Evolutionary conservation across 768 basidiomycete genomes (phyloP).

Genomic region (Lactarius psammicola): DNA sequence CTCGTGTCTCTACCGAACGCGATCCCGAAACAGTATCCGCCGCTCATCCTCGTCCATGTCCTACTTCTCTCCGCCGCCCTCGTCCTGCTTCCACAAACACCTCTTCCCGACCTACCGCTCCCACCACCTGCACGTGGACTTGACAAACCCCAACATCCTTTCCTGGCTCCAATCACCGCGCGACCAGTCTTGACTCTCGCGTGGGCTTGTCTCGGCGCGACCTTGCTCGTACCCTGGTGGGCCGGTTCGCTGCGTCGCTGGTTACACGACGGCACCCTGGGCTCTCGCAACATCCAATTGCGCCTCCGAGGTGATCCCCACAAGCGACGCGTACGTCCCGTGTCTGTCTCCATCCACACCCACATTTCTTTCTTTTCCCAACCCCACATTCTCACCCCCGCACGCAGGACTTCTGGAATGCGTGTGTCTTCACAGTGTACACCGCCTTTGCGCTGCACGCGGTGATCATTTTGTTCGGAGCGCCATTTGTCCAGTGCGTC

Average conservation of each 20-base stretch:
- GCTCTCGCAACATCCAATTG: slow-evolving; percentile 45
- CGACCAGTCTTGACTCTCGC: slow-evolving; percentile 56
- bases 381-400: slow-evolving; percentile 13
- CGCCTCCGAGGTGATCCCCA: slow-evolving; percentile 39
- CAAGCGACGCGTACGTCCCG: slow-evolving; percentile 39
- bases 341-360: background rate
- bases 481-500: slow-evolving; percentile 59
- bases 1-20: slow-evolving; percentile 14
- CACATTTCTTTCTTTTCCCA: background rate
- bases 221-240: slow-evolving; percentile 68
- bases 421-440: slow-evolving; percentile 52
- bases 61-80: slow-evolving; percentile 18
- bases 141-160: slow-evolving; percentile 69
- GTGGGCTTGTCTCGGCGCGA: slow-evolving; percentile 56
- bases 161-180: slow-evolving; percentile 63
- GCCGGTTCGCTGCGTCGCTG: slow-evolving; percentile 61
- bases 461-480: slow-evolving; percentile 68
- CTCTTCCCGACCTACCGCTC: slow-evolving; percentile 17
- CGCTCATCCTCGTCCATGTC: slow-evolving; percentile 18
- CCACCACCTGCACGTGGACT: slow-evolving; percentile 22
- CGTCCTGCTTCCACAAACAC: slow-evolving; percentile 16
- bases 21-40: slow-evolving; percentile 20
- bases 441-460: slow-evolving; percentile 48
- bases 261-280: slow-evolving; percentile 48
- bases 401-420: slow-evolving; percentile 49